phyloP scores from a whole-genome alignment of 78 protist species.

The Fonticula alba region DNA sequence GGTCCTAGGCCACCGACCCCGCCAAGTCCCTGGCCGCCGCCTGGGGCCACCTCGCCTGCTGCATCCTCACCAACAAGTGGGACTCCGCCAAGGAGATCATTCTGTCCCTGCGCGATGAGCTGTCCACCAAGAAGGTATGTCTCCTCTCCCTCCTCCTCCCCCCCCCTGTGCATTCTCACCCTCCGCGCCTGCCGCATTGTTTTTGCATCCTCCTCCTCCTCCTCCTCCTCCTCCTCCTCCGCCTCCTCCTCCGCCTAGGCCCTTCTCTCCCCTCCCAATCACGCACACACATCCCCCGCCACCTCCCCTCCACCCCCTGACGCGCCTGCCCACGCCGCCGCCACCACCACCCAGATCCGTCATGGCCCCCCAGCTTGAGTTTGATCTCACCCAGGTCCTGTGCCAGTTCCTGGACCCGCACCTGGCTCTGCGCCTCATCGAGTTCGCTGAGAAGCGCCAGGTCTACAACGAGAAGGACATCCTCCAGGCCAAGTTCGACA shows the following conservation, averaged over 20 bases:
- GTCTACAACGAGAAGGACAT: no score
- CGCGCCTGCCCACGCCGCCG: no score
- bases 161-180: no score
- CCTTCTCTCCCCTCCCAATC: no score
- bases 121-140: not conserved
- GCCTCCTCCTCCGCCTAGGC: no score
- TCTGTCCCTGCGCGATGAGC: conserved; percentile 17
- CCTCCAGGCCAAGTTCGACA: no score
- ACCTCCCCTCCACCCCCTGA: no score
- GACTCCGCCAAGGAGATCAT: conserved; percentile 40
- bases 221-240: no score
- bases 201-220: no score
- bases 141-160: not conserved
- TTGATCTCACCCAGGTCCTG: conserved; percentile 15
- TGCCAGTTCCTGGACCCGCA: conserved; percentile 13
- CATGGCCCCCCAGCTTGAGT: no score
- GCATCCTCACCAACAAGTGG: conserved; percentile 49
- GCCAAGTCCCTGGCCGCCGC: conserved; percentile 30
- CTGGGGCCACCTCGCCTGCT: conserved; percentile 79
- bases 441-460: conserved; percentile 1
- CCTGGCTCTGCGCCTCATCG: conserved; percentile 7
- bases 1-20: conserved; percentile 8
- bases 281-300: no score
- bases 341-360: no score
- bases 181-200: not conserved